Evolutionary conservation across 2,329 filamentous ascomycete genomes (phyloP), one percentile per base, ranked within the genome.

Genomic region (Teratosphaeria gauchensis): DNA sequence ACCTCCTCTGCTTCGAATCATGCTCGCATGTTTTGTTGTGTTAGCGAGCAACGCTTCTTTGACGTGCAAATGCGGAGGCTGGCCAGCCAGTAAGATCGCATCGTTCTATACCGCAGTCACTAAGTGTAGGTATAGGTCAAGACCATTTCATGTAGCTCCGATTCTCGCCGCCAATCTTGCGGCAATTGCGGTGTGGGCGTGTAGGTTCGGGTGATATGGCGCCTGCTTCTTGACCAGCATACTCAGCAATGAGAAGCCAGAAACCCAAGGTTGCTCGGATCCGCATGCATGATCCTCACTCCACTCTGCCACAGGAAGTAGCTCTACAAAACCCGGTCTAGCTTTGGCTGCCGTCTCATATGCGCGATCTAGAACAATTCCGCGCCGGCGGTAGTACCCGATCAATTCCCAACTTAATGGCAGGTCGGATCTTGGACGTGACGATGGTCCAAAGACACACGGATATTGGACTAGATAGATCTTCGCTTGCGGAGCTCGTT

Each of bases 191-290:
- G 31, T 53, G 56, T 63, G 62, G 9, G 58, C 60, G 24, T 21
- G 56, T 21, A 58, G 31, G 54, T 63, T 63, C 14, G 62, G 62
- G 56, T 63, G 62, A 52, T 56, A 63, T 53, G 58, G 56, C 30
- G 53, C 32, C n/a, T 54, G 35, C 9, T 56, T 57, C 28, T 54
- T 35, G 31, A 51, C 28, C 38, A 59, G 42, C 57, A 56, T 42
- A 38, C 46, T 52, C 42, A 4, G 4, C 4, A 28, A 12, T 33
- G 56, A 33, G 51, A 57, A 62, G 12, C 59, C 60, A 38, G 35
- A 42, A 21, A 63, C 48, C 58, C 62, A 63, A 11, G 62, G 62
- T 38, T 62, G 48, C 21, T 24, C 24, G 7, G 54, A 58, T 16
- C 60, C 60, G 21, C 62, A 3, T 12, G 54, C 60, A 55, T 62